Evolutionary conservation across 1,139 yeast genomes (phyloP), one percentile per base, ranked within the genome.

Genomic region (Suhomyces wounanorum): DNA sequence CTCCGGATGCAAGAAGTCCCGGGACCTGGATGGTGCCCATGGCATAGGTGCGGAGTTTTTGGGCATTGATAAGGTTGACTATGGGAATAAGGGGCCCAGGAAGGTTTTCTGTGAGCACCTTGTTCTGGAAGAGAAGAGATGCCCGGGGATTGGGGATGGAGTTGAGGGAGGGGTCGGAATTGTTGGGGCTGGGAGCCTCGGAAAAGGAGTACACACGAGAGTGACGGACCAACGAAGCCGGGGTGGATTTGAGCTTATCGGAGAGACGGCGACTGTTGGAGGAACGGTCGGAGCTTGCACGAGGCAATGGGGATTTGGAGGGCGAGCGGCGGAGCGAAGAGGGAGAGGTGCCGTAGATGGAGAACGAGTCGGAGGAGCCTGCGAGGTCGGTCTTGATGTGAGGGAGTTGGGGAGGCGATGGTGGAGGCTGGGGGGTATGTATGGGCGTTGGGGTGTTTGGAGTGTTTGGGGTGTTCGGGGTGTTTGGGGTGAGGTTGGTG

Each of bases 41-140:
- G 36, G 68, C 69, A 56, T 76, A 77, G 8, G 72, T 68, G 44
- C 79, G 65, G 50, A 73, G 65, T 44, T 69, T 68, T 52, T 75
- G 79, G 30, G 79, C 76, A 53, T 70, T 71, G 51, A 74, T 65
- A 53, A 77, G 66, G 47, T 70, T 72, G n/a, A 75, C 72, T 23
- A 77, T 64, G 2, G 81, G 80, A 33, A 69, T 59, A 50, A 76
- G 64, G 55, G 75, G 78, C 1, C 74, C 69, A 1, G 78, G 71
- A 26, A 75, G 65, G 31, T 59, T 60, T 41, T 68, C 68, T 44
- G 64, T 63, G 43, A 68, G 61, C 21, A 53, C 47, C 50, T 60
- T 63, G 48, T 66, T 64, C 48, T 64, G 67, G 40, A 50, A 49
- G 11, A 57, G 47, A 3, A 52, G 45, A 17, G 50, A 26, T 11